phyloP scores from a whole-genome alignment of 345 rosid genomes.

The Eucalyptus erythrocorys region DNA sequence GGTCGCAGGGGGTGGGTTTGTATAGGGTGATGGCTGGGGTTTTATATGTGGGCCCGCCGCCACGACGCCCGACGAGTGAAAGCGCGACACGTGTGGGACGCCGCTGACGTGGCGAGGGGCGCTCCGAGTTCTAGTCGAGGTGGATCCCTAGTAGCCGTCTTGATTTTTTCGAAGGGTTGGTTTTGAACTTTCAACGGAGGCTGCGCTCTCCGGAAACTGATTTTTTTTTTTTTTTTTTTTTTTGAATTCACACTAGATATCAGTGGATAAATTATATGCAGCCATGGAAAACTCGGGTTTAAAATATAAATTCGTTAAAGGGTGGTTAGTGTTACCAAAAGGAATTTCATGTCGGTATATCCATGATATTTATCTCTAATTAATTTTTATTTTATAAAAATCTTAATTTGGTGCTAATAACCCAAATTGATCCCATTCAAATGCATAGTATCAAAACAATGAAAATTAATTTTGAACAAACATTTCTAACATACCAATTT shows the following conservation, averaged over 20 bases:
- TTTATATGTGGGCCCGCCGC: not conserved
- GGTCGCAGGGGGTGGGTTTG: not conserved
- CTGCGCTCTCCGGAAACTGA: not conserved
- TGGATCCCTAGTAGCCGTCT: not conserved
- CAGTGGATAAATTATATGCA: not conserved
- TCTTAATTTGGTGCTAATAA: rapidly evolving
- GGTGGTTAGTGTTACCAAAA: not conserved
- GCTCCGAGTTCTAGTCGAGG: not conserved
- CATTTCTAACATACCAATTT: not conserved
- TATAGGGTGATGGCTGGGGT: not conserved
- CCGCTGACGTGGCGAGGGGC: not conserved
- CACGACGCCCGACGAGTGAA: not conserved
- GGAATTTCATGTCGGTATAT: not conserved
- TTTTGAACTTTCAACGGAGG: not conserved
- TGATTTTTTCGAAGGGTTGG: not conserved
- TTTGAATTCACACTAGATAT: not conserved
- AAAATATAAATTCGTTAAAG: not conserved
- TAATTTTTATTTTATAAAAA: not conserved
- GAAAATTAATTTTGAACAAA: not conserved
- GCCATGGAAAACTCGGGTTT: not conserved
- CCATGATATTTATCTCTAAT: not conserved
- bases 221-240: no score
- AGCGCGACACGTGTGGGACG: not conserved
- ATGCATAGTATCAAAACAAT: not conserved
- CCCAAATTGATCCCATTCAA: not conserved